A percentile compares a stretch with the other conserved stretches of the same genome.
phyloP scores from a whole-genome alignment of 495 filamentous ascomycete species.

The Podospora fimiseda region DNA sequence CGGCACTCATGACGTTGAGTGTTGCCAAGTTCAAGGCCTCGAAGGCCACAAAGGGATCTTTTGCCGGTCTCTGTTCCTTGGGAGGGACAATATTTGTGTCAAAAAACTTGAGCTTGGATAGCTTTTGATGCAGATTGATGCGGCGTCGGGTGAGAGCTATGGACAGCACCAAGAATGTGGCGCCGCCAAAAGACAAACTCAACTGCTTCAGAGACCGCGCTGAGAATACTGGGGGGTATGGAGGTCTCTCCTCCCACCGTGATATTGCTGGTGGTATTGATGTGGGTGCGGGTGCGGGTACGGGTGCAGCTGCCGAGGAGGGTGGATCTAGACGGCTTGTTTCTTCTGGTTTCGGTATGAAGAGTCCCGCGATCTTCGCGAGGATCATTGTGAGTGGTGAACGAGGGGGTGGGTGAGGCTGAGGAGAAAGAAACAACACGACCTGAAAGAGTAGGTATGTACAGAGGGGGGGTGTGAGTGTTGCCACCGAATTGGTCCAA shows the following conservation, averaged over 20 bases:
- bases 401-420: neutral
- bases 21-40: constrained; percentile 81
- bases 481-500: too few species aligned
- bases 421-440: too few species aligned
- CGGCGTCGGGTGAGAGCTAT: constrained; percentile 64
- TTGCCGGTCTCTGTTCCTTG: neutral
- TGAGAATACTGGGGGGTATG: constrained; percentile 13
- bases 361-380: neutral
- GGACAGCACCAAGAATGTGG: constrained; percentile 64
- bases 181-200: constrained; percentile 56
- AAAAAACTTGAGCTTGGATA: constrained; percentile 59
- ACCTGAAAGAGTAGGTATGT: too few species aligned
- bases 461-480: too few species aligned
- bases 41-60: constrained; percentile 57
- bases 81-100: constrained; percentile 43
- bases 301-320: too few species aligned
- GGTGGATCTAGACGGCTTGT: neutral
- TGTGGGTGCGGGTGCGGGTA: neutral
- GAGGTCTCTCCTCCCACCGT: neutral
- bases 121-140: constrained; percentile 46
- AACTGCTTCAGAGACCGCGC: constrained; percentile 20
- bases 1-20: constrained; percentile 65
- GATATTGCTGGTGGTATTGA: neutral
- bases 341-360: neutral
- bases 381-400: neutral